Evolutionary conservation across 2,329 filamentous ascomycete species (phyloP).

Genomic region (Cladophialophora carrionii): DNA sequence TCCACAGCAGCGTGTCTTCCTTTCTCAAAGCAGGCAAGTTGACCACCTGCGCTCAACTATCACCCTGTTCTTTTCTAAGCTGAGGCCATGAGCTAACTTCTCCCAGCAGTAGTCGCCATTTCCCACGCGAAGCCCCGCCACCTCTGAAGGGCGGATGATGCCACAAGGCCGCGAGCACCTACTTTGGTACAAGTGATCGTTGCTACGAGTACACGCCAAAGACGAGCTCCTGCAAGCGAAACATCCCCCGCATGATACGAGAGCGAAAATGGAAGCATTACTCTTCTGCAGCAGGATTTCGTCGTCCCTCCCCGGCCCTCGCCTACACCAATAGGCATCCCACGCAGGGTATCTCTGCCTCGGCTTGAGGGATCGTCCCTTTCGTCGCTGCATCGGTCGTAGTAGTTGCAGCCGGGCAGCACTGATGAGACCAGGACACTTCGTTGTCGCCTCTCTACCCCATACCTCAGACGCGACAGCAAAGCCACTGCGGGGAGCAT

Average conservation of each 20-base stretch:
- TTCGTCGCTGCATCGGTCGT: background rate
- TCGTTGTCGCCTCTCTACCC: background rate
- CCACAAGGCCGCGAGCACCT: too few species aligned
- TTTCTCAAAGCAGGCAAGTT: background rate
- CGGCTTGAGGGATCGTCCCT: background rate
- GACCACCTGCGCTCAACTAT: background rate
- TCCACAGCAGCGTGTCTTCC: background rate
- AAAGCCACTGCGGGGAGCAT: slow-evolving; percentile 1
- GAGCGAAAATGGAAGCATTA: background rate
- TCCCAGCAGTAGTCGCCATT: background rate
- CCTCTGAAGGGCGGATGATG: too few species aligned
- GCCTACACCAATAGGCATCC: background rate
- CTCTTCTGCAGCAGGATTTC: background rate
- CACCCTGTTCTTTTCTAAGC: background rate
- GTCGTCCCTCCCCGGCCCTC: too few species aligned
- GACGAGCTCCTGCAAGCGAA: too few species aligned
- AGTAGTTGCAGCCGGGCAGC: background rate
- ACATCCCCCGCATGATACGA: background rate
- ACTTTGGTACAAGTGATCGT: too few species aligned
- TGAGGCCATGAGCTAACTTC: background rate
- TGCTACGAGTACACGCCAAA: background rate
- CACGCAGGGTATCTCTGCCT: background rate
- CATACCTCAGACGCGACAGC: background rate
- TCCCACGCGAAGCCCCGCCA: background rate
- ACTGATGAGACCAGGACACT: background rate